Evolutionary conservation across 2,329 filamentous ascomycete genomes (phyloP), one percentile per base, ranked within the genome.

Genomic region (Atkinsonella hypoxylon): DNA sequence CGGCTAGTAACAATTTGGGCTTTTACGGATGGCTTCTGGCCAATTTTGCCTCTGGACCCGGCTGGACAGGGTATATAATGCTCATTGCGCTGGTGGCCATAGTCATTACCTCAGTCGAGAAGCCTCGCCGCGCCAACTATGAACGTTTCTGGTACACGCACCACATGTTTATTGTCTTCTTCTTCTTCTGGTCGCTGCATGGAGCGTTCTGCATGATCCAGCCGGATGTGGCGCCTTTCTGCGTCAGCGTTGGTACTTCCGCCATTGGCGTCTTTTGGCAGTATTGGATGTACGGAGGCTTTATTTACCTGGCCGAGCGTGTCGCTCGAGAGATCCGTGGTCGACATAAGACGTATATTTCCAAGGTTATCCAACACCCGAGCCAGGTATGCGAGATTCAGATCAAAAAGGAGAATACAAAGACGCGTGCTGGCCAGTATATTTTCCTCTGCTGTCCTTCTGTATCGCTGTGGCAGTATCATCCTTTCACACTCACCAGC

Each of bases 71-170:
- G 53, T 91, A 91, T 62, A 75, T 91, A 55, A 91, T 94, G 88
- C 71, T 93, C 56, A 74, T 85, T 52, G 79, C 83, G 9, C 70
- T 94, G 47, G 89, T 86, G 75, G 81, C 81, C 48, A 93, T 94
- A 77, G 83, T 85, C 3, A 61, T 82, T 26, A 93, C 87, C 0
- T 88, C 86, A 9, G 72, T 86, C 13, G 87, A 91, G 69, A 87
- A 87, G 71, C 80, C 82, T 10, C 78, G 87, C 47, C 81, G 87
- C 49, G 83, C 84, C 54, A 90, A 93, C 70, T 91, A 88, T 65
- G 87, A 91, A 67, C 84, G 87, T 26, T 94, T 93, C 74, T 94
- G 88, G 87, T 90, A 89, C 67, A 88, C 85, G 1, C 87, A 94
- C 68, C 88, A 93, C 70, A 78, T 93, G 65, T 93, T 93, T 65